Evolutionary conservation across 345 rosid species (phyloP).

Genomic region (Capsella bursapastoris): DNA sequence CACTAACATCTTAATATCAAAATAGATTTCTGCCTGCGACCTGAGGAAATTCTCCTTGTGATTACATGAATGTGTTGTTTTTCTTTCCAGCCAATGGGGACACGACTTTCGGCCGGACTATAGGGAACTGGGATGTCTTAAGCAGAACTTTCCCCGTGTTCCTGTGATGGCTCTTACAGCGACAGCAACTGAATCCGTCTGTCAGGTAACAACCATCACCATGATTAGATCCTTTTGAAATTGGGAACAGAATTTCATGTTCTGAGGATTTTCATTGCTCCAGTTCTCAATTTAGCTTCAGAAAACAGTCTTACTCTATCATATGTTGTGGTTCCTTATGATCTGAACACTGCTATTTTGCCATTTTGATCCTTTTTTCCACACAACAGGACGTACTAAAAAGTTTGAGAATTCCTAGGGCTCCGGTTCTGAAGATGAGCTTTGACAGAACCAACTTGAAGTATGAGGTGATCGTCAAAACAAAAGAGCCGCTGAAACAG

Average conservation of each 20-base stretch:
- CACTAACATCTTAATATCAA: constrained; percentile 9
- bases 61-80: constrained; percentile 5
- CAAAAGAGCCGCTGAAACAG: constrained; percentile 79
- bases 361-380: constrained; percentile 18
- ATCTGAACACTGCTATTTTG: constrained; percentile 14
- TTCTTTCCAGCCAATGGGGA: constrained; percentile 87
- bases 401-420: constrained; percentile 77
- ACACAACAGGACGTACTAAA: constrained; percentile 75
- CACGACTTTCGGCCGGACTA: constrained; percentile 98
- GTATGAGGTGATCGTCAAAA: constrained; percentile 80
- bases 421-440: constrained; percentile 82
- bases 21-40: not conserved
- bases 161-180: constrained; percentile 92
- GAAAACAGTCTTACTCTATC: not conserved
- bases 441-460: constrained; percentile 91
- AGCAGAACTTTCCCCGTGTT: constrained; percentile 72
- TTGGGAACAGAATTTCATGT: not conserved
- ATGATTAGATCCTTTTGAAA: constrained; percentile 4
- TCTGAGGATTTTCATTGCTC: constrained; percentile 3
- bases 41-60: constrained; percentile 7
- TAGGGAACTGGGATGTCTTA: constrained; percentile 76
- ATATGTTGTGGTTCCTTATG: constrained; percentile 4
- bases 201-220: constrained; percentile 55
- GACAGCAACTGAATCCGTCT: constrained; percentile 77
- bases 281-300: not conserved